Base-by-base conservation (phyloP, 2,329 filamentous ascomycete species). In the Rhytidhysteron rufulum region DNA sequence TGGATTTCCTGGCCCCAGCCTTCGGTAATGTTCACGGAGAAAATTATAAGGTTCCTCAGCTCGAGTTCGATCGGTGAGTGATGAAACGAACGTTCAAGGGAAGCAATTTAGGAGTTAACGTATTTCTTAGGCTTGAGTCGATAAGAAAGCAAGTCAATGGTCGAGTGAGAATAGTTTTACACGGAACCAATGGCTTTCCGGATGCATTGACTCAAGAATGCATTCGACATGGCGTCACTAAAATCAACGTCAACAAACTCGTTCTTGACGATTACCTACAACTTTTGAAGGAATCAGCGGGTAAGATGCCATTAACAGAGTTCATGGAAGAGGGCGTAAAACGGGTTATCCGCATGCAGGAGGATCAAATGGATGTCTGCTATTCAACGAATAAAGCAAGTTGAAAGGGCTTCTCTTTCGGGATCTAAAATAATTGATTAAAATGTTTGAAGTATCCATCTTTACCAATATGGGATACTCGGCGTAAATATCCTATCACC, bases 1-100 rank as follows among this genome's bases (percentile, higher is more conserved):
- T 88, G 54, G 81, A 88, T 53, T 83, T 83, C 68, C 68, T 89
- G 11, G 85, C 85, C 3, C 85, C 85, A 0, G 83, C 83, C 1
- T 86, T 88, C 65, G 85, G 85, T 3, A 88, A 88, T 53, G 80
- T 88, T 32, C 85, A 88, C 63, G 85, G 85, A 5, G 78, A 82
- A 51, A 88, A 88, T 62, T 83, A 79, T 0, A 66, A 77, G 13
- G 84, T 83, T 0, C 78, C 82, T 21, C 62, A 63, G 34, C 47
- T 65, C 24, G 62, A 65, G 40, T 64, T n/a, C n/a, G n/a, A n/a
- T n/a, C n/a, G n/a, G n/a, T n/a, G n/a, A n/a, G n/a, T n/a, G n/a
- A n/a, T n/a, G n/a, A n/a, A n/a, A n/a, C n/a, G n/a, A n/a, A n/a
- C n/a, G n/a, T n/a, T n/a, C n/a, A n/a, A n/a, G n/a, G n/a, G n/a